phyloP scores from a whole-genome alignment of 495 filamentous ascomycete genomes.

The Neohortaea acidophila region DNA sequence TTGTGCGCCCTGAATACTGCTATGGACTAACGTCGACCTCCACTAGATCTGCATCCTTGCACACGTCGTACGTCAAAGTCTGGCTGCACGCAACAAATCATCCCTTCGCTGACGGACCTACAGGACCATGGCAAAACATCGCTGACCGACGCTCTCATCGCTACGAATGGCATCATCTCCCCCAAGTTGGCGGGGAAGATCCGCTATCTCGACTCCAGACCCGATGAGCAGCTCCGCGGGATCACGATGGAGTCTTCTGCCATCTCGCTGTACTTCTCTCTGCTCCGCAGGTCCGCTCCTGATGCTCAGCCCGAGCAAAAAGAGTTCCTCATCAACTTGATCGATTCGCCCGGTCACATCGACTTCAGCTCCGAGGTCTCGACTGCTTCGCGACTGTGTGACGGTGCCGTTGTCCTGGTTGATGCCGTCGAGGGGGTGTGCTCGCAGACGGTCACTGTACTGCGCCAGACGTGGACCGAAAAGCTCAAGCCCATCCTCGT shows the following conservation, averaged over 20 bases:
- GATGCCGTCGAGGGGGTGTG: constrained; percentile 97
- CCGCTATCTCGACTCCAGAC: constrained; percentile 88
- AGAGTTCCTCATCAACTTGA: constrained; percentile 93
- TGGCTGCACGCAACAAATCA: constrained; percentile 4
- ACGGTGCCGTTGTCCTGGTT: constrained; percentile 89
- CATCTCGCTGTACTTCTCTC: constrained; percentile 91
- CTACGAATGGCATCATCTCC: constrained; percentile 99
- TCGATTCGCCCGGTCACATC: constrained; percentile 95
- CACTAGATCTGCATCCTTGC: constrained; percentile 95
- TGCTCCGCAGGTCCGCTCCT: constrained; percentile 54
- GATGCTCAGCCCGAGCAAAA: constrained; percentile 55
- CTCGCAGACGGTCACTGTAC: constrained; percentile 93
- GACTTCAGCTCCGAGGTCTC: constrained; percentile 98
- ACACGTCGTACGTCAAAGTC: constrained; percentile 58
- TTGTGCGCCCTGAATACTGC: too few species aligned
- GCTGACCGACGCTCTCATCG: constrained; percentile 86
- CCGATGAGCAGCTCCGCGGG: constrained; percentile 90
- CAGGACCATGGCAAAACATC: constrained; percentile 97
- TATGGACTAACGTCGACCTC: too few species aligned
- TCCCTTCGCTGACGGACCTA: too few species aligned
- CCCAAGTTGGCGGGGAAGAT: constrained; percentile 95
- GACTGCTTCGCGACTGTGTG: constrained; percentile 83
- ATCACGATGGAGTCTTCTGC: constrained; percentile 99
- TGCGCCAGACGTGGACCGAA: constrained; percentile 91
- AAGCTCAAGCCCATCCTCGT: constrained; percentile 86